Conservation (phyloP, 1,284 basidiomycete species). For the Caloboletus inedulis region DNA sequence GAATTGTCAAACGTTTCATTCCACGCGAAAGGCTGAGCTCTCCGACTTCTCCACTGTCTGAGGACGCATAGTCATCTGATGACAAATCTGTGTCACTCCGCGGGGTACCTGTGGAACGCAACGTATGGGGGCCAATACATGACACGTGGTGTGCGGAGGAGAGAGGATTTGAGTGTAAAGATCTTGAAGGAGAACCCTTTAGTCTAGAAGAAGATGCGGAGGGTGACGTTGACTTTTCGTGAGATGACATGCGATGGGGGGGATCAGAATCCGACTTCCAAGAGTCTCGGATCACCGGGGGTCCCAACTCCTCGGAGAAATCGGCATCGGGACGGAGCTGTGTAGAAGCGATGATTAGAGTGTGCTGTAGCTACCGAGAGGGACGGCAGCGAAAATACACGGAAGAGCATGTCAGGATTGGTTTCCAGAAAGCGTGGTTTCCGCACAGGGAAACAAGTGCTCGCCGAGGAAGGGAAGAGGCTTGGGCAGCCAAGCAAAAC, state of each 20-base stretch:
- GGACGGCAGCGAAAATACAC: not conserved
- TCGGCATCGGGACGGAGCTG: conserved; percentile 70
- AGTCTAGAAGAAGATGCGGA: conserved; percentile 16
- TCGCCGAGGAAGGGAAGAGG: not conserved
- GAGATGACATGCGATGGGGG: conserved; percentile 12
- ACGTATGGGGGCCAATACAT: not conserved
- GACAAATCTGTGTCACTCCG: conserved; percentile 36
- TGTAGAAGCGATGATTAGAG: conserved; percentile 16
- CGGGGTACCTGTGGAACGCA: conserved; percentile 16
- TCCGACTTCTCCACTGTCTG: conserved; percentile 40
- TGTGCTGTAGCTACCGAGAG: not conserved
- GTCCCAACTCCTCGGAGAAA: conserved; percentile 66
- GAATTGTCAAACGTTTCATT: conserved; percentile 40
- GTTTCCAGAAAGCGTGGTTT: not conserved
- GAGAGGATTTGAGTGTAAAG: conserved; percentile 8
- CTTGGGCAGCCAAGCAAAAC: not conserved
- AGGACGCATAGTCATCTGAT: conserved; percentile 35
- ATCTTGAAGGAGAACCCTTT: conserved; percentile 15
- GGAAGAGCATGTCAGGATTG: not conserved
- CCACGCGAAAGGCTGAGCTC: conserved; percentile 39
- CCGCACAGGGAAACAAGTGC: not conserved
- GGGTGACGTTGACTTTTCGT: conserved; percentile 24
- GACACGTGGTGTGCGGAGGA: conserved; percentile 5
- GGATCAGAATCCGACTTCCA: conserved; percentile 52
- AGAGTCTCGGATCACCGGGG: conserved; percentile 64